These are phyloP conservation scores for Eucalyptus regnans DNA, from an alignment of 345 rosid genomes.

Conservation along the genomic window DNA sequence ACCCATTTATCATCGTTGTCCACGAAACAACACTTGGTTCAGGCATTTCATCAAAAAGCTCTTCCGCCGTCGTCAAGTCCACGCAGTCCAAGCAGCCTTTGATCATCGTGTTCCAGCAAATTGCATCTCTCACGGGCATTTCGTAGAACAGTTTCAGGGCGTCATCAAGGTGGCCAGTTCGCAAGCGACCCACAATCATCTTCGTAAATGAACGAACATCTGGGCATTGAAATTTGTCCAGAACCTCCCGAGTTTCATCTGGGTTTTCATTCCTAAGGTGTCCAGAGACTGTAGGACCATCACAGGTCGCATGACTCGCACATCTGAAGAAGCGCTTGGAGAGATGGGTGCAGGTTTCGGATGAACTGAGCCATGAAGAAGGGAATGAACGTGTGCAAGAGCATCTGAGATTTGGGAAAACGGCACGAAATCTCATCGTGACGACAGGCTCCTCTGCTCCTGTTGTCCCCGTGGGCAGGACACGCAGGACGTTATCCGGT, in stretches of 20 bases:
- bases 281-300: background rate
- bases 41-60: background rate
- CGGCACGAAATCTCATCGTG: background rate
- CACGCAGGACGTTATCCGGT: too few relatives aligned
- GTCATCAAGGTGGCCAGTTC: too few relatives aligned
- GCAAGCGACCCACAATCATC: background rate
- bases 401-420: background rate
- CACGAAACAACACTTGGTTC: background rate
- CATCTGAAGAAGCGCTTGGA: background rate
- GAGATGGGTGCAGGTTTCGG: background rate
- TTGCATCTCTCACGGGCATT: background rate
- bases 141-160: background rate
- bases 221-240: too few relatives aligned
- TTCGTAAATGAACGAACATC: background rate
- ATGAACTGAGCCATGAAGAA: background rate
- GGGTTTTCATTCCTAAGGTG: background rate
- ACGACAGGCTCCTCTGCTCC: too few relatives aligned
- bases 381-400: background rate
- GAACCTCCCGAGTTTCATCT: background rate
- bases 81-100: background rate
- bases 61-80: accelerated
- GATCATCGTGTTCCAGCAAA: background rate
- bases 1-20: too few relatives aligned
- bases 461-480: background rate
- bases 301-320: background rate